Evolutionary conservation across 805 yeast species (phyloP).

Genomic region (Jamesozyma lodderae): DNA sequence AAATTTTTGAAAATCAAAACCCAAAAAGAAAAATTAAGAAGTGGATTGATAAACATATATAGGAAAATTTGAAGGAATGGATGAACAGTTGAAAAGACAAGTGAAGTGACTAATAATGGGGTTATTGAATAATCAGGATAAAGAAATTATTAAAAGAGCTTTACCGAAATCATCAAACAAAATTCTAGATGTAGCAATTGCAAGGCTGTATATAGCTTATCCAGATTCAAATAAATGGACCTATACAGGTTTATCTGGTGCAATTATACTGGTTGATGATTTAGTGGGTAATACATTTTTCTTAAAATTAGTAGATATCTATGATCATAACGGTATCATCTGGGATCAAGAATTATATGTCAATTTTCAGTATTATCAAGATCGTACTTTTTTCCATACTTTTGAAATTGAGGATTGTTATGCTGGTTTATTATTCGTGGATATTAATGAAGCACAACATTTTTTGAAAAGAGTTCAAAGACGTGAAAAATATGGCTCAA

Average conservation of each 20-base stretch:
- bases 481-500: slow-evolving; percentile 77
- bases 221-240: slow-evolving; percentile 78
- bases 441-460: slow-evolving; percentile 77
- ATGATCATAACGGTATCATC: slow-evolving; percentile 73
- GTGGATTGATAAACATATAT: no score
- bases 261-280: slow-evolving; percentile 80
- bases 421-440: slow-evolving; percentile 83
- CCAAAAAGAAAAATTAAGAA: no score
- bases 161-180: slow-evolving; percentile 84
- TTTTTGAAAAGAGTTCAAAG: slow-evolving; percentile 68
- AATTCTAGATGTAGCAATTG: slow-evolving; percentile 83
- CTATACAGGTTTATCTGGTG: slow-evolving; percentile 85
- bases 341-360: slow-evolving; percentile 97
- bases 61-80: no score
- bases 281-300: slow-evolving; percentile 90
- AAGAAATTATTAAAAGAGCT: slow-evolving; percentile 81
- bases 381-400: slow-evolving; percentile 87
- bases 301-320: slow-evolving; percentile 77
- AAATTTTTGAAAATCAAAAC: no score
- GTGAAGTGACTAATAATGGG: no score
- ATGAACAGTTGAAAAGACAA: no score
- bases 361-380: slow-evolving; percentile 84
- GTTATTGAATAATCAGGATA: slow-evolving; percentile 49
- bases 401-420: slow-evolving; percentile 88
- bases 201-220: slow-evolving; percentile 79